Conservation (phyloP, 2,329 filamentous ascomycete species). For the Magnaporthiopsis incrustans region DNA sequence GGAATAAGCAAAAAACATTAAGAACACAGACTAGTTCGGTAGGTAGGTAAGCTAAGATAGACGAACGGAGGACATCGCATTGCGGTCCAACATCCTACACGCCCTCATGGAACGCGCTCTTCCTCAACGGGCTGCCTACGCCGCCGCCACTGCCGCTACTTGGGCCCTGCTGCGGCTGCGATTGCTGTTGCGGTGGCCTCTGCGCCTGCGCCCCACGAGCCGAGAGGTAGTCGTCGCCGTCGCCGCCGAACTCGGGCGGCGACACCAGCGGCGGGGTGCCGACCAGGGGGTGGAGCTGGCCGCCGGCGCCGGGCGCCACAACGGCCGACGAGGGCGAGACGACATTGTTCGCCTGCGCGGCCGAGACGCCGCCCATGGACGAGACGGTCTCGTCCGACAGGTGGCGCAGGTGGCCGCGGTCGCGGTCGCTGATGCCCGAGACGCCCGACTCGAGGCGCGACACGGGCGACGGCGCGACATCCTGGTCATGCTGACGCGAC, state of each 20-base stretch:
- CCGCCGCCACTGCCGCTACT: neutral
- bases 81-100: conserved; percentile 8
- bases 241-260: conserved; percentile 3
- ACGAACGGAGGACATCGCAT: too few species aligned
- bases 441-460: conserved; percentile 28
- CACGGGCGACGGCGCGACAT: conserved; percentile 10
- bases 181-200: neutral
- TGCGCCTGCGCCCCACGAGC: neutral
- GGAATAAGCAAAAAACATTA: neutral
- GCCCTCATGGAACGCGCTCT: conserved; percentile 13
- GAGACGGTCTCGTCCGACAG: conserved; percentile 31
- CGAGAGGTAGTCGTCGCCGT: conserved; percentile 2
- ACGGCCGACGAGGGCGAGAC: neutral
- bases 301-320: neutral
- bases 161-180: neutral
- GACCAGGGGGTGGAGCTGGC: neutral
- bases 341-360: neutral
- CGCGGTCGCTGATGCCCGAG: conserved; percentile 32
- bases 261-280: conserved; percentile 7
- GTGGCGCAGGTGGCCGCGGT: conserved; percentile 31
- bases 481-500: neutral
- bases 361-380: neutral
- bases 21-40: neutral
- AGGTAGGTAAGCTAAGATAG: too few species aligned
- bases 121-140: conserved; percentile 8